Evolutionary conservation across 306 rosid species (phyloP).

Genomic region (Quercus bicolor): DNA sequence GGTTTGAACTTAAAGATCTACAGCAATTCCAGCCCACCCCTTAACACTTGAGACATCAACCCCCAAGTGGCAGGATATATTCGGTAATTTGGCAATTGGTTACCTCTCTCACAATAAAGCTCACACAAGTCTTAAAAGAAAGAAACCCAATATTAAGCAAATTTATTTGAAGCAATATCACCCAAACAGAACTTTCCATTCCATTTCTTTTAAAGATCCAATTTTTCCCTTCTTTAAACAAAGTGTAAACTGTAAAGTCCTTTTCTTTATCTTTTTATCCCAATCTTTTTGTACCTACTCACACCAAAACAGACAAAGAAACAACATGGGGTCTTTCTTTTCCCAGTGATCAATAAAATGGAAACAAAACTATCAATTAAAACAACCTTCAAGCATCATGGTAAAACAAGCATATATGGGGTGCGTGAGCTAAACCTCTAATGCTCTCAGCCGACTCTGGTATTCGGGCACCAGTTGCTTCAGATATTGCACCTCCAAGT

Average conservation of each 20-base stretch:
- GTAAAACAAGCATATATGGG: no score
- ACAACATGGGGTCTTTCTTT: background rate
- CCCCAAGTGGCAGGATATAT: background rate
- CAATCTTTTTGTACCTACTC: background rate
- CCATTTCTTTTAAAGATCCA: background rate
- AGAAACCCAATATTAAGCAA: background rate
- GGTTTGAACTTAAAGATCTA: background rate
- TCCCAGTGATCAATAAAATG: slow-evolving; percentile 2
- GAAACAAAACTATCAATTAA: slow-evolving; percentile 1
- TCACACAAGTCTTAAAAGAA: background rate
- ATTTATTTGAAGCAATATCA: background rate
- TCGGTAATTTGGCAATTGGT: background rate
- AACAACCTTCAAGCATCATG: background rate
- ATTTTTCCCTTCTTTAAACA: background rate
- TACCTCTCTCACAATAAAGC: background rate
- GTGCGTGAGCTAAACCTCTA: no score
- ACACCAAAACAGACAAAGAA: background rate
- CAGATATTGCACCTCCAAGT: slow-evolving; percentile 56
- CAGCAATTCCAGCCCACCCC: background rate
- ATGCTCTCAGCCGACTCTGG: no score
- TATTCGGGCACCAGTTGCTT: no score
- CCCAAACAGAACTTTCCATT: background rate
- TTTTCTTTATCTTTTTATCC: background rate
- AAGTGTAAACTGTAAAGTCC: background rate
- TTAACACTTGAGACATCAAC: background rate